phyloP scores from a whole-genome alignment of 805 yeast species.

The Zygosaccharomyces kombuchaensis region DNA sequence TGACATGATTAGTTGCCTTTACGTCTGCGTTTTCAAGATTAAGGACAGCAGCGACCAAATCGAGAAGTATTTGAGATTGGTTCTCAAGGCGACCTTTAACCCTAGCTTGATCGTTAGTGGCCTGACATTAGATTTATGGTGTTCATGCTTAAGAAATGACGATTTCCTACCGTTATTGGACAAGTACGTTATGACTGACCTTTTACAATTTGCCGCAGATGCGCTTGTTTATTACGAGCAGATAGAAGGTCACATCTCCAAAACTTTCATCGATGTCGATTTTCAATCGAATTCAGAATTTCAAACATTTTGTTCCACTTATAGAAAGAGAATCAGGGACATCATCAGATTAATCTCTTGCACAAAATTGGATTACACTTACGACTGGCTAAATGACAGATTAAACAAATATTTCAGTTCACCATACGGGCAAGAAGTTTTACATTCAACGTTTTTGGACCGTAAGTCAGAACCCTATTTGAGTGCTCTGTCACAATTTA shows the following conservation, averaged over 20 bases:
- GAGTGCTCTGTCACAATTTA: constrained; percentile 75
- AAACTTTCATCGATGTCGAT: constrained; percentile 71
- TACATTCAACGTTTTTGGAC: constrained; percentile 50
- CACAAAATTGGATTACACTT: constrained; percentile 74
- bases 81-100: constrained; percentile 75
- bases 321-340: constrained; percentile 82
- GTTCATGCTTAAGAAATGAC: constrained; percentile 78
- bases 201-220: constrained; percentile 72
- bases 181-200: constrained; percentile 51
- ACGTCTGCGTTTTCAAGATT: constrained; percentile 54
- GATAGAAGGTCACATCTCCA: constrained; percentile 60
- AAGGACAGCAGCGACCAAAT: constrained; percentile 49
- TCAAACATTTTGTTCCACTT: constrained; percentile 69
- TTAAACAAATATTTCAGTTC: constrained; percentile 70
- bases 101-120: constrained; percentile 89
- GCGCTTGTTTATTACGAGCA: constrained; percentile 71
- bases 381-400: constrained; percentile 74
- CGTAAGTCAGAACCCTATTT: constrained; percentile 64
- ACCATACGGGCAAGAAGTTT: constrained; percentile 59
- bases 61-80: constrained; percentile 63
- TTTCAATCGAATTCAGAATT: constrained; percentile 84
- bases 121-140: constrained; percentile 90
- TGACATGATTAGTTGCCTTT: constrained; percentile 62
- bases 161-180: constrained; percentile 49
- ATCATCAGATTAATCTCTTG: constrained; percentile 85